phyloP scores from a whole-genome alignment of 163 green algal species.

The Scenedesmus sp. region DNA sequence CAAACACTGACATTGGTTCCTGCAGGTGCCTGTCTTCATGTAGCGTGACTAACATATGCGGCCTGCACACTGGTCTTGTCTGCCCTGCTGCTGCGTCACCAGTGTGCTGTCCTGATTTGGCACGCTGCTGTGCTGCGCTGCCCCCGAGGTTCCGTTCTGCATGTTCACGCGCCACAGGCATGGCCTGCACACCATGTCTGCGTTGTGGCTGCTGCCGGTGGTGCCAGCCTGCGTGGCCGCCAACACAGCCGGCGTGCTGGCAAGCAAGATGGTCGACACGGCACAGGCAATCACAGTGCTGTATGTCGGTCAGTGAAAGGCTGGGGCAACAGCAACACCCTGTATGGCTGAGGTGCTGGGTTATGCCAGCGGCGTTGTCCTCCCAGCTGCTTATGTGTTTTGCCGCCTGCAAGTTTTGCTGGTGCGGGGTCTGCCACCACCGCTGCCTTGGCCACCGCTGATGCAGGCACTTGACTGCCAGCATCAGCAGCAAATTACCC shows the following conservation, averaged over 20 bases:
- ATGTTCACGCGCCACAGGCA: constrained; percentile 32
- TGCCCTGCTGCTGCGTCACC: background rate
- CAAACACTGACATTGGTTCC: too few species aligned
- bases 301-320: background rate
- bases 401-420: too few species aligned
- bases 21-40: too few species aligned
- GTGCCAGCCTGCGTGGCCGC: constrained; percentile 44
- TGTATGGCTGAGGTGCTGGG: too few species aligned
- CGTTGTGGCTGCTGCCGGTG: constrained; percentile 45
- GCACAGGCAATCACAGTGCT: background rate
- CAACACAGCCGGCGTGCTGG: constrained; percentile 28
- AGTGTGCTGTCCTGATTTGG: background rate
- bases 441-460: background rate
- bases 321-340: background rate
- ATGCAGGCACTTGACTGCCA: background rate
- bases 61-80: too few species aligned
- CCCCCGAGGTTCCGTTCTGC: background rate
- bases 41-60: too few species aligned
- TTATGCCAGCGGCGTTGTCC: too few species aligned
- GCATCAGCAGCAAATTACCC: too few species aligned
- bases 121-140: background rate
- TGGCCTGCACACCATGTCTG: constrained; percentile 23
- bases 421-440: too few species aligned
- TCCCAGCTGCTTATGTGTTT: background rate
- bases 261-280: background rate